Evolutionary conservation across 805 yeast species (phyloP), one percentile per base, ranked within the genome.

Genomic region (Nakazawaea sp.): DNA sequence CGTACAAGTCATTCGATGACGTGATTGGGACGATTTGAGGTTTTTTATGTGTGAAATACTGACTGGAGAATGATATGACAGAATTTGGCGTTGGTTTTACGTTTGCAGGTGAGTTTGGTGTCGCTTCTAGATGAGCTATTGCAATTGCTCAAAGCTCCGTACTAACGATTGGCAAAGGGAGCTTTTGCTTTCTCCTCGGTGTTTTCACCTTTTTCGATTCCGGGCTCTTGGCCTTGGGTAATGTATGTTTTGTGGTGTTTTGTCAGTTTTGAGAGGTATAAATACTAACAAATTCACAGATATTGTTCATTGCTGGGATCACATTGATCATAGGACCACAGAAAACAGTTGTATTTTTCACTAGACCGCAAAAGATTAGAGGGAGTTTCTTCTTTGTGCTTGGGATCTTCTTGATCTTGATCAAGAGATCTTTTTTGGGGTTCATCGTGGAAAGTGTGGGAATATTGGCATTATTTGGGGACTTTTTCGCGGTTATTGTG

Each of bases 31-130:
- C 25, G 11, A 9, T 9, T 8, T 9, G 11, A 23, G 11, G 11
- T 23, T 23, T n/a, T 27, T 27, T 27, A 12, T 11, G 5, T 21
- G 8, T 12, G 13, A 12, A n/a, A 17, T 23, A 36, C 30, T 30
- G 19, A 40, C 38, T 18, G 24, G 28, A 39, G n/a, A n/a, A n/a
- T n/a, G n/a, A n/a, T 38, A 13, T 34, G 2, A 19, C 43, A 85
- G 95, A 88, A 60, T 78, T 81, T 51, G 97, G 97, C 26, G 96
- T 86, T 15, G 96, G 86, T 2, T 81, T 88, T 67, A 85, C 96
- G 4, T 88, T 94, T 13, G 83, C 81, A 24, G 96, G 79, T 59
- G 55, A 33, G 56, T 47, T 32, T 13, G 9, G 5, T 25, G 11
- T 18, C n/a, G n/a, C n/a, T n/a, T n/a, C n/a, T n/a, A n/a, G n/a